phyloP scores from a whole-genome alignment of 2,329 filamentous ascomycete species.

The Phoma sp. region DNA sequence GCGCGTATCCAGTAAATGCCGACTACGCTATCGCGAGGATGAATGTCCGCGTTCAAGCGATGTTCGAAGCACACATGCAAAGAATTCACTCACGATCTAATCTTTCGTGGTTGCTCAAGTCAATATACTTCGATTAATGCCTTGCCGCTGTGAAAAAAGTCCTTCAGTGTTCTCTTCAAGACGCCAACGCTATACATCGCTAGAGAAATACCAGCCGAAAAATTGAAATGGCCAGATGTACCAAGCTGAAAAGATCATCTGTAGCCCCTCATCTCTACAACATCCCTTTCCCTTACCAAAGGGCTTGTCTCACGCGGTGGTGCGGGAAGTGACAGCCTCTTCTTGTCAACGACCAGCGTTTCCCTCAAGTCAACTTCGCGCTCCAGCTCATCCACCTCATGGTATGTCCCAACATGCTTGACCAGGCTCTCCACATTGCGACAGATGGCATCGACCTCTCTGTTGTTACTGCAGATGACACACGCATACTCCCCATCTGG shows the following conservation, averaged over 20 bases:
- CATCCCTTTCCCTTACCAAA: conserved; percentile 20
- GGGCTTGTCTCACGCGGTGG: conserved; percentile 22
- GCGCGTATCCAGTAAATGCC: no score
- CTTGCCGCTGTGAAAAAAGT: neutral
- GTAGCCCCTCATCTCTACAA: conserved; percentile 23
- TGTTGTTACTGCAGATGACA: conserved; percentile 40
- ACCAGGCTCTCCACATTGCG: conserved; percentile 44
- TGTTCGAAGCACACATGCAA: no score
- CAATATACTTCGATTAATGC: neutral
- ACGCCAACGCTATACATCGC: neutral
- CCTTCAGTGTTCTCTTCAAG: neutral
- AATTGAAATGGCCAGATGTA: neutral
- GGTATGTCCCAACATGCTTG: conserved; percentile 44
- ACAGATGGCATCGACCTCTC: conserved; percentile 46
- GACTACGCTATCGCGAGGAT: no score
- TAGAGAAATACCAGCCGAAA: neutral
- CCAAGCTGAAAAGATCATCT: conserved; percentile 5
- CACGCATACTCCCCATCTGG: conserved; percentile 46
- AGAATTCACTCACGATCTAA: neutral
- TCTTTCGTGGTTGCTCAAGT: neutral
- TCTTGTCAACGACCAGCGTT: conserved; percentile 26
- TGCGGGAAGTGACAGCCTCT: conserved; percentile 28
- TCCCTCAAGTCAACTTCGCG: conserved; percentile 42
- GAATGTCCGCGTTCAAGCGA: no score
- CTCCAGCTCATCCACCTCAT: conserved; percentile 42